These are phyloP conservation scores for Castanea crenata DNA, from an alignment of 306 rosid species.

Conservation along the genomic window DNA sequence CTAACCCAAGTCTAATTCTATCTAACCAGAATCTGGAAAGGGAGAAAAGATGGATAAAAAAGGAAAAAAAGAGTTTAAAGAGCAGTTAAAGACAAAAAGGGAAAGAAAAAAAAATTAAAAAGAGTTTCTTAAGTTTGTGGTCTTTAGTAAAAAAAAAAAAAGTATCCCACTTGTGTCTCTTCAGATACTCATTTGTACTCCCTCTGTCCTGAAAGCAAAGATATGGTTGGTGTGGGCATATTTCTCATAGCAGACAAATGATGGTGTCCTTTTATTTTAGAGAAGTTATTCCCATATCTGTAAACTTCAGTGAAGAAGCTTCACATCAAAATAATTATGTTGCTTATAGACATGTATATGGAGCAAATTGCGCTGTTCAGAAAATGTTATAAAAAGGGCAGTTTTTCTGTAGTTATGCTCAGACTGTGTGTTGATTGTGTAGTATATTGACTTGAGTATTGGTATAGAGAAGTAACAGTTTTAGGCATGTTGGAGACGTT, in stretches of 20 bases:
- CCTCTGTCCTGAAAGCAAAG: no score
- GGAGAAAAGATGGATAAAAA: no score
- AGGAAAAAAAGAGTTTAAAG: not conserved
- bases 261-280: not conserved
- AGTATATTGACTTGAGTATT: not conserved
- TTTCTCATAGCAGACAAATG: not conserved
- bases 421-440: not conserved
- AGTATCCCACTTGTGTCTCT: no score
- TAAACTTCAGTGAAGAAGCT: not conserved
- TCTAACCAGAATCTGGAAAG: not conserved
- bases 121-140: no score
- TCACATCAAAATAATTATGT: not conserved
- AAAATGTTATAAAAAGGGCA: not conserved
- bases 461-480: not conserved
- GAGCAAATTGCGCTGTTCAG: not conserved
- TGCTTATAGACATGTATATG: not conserved
- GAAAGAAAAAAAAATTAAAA: no score
- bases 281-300: not conserved
- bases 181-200: no score
- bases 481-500: no score
- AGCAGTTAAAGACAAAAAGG: no score
- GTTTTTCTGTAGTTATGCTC: not conserved
- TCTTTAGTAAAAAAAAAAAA: no score
- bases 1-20: not conserved
- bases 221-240: no score